Conservation (phyloP, 2,329 filamentous ascomycete species). For the Coniochaeta hoffmannii region DNA sequence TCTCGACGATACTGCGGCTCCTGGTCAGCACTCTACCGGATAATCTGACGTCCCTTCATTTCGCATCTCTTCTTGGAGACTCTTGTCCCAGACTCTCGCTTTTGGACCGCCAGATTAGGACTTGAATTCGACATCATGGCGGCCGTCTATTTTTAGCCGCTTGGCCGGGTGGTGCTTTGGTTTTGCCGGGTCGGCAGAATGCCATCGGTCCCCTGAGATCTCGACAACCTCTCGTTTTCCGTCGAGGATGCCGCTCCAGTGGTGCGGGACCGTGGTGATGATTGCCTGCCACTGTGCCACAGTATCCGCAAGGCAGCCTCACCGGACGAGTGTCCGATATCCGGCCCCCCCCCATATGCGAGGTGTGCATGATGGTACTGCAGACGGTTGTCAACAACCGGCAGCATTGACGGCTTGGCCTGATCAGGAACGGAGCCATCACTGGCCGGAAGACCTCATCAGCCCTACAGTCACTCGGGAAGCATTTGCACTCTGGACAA, state of each 20-base stretch:
- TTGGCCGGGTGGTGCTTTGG: background rate
- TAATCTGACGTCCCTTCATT: constrained; percentile 4
- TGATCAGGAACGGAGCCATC: background rate
- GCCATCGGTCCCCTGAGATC: background rate
- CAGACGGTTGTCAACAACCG: background rate
- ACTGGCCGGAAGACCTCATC: background rate
- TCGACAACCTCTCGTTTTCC: background rate
- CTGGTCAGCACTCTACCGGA: constrained; percentile 7
- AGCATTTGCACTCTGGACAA: background rate
- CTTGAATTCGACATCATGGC: background rate
- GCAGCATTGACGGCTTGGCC: background rate
- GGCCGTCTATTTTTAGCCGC: constrained; percentile 9
- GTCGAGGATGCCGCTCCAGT: background rate
- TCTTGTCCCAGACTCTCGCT: background rate
- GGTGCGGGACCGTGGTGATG: background rate
- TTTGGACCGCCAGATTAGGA: background rate
- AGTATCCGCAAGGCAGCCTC: background rate
- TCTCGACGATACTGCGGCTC: background rate
- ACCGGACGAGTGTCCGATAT: background rate
- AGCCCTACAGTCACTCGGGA: background rate
- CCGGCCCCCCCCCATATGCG: background rate
- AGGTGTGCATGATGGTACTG: background rate
- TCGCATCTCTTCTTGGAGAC: background rate
- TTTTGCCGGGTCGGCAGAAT: constrained; percentile 15
- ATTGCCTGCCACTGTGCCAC: background rate